Base-by-base conservation (phyloP, 345 rosid genomes). In the Moricandia moricandioides region DNA sequence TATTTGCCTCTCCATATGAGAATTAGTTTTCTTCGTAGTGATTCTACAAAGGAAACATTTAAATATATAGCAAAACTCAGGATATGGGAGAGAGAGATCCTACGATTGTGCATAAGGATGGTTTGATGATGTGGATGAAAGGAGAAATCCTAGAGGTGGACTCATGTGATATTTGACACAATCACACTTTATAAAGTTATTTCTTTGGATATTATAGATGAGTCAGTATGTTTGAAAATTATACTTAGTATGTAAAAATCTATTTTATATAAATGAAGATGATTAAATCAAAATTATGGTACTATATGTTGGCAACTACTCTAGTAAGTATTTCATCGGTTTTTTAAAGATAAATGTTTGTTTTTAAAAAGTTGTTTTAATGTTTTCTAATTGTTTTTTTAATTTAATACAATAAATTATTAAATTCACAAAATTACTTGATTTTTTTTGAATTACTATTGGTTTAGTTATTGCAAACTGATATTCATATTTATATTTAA, bases 1-100 rank as follows among this genome's bases (percentile, higher is more conserved):
- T 12, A 7, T 33, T 35, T 56, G 72, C 60, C 56, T 63, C 74
- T 77, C 78, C 83, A 84, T 81, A 5, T 65, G 68, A 39, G 34
- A 67, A 24, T 31, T 16, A 35, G 49, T 58, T 69, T 13, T 55
- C 51, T 62, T 65, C 78, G 12, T 30, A 11, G 77, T 6, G 52
- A 64, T 6, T 35, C 7, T 64, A 51, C 43, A 55, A 59, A 34
- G 66, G 45, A 52, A 5, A 49, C 12, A 18, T 43, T 10, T 58
- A 67, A 5, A 33, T 24, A 60, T 74, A 74, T 17, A 65, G 26
- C 16, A 33, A 39, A 43, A n/a, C 21, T 33, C 29, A 8, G 61
- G 29, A 14, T 24, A 16, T 6, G 37, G 29, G 12, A 33, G 24
- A 11, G 18, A 21, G 13, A 13, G 62, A 26, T 54, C 18, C 31